Evolutionary conservation across 208 protist genomes (phyloP).

Genomic region (Trypanosoma lewisi): DNA sequence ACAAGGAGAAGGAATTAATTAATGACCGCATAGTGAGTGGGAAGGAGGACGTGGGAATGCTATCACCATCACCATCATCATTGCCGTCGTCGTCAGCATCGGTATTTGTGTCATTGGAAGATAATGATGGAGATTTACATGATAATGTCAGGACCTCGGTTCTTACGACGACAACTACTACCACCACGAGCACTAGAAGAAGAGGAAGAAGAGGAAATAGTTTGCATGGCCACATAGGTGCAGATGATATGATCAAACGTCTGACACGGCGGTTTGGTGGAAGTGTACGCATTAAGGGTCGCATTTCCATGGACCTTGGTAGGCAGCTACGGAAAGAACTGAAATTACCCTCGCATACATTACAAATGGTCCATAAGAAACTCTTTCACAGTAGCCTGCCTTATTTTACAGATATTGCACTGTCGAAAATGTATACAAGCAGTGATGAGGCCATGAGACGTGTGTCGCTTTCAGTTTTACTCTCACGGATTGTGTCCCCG

Average conservation of each 20-base stretch:
- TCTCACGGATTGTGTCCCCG: conserved; percentile 33
- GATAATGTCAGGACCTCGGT: neutral
- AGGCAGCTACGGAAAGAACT: conserved; percentile 59
- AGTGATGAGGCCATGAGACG: conserved; percentile 16
- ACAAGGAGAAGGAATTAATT: neutral
- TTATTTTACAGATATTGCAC: conserved; percentile 57
- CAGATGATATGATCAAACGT: conserved; percentile 14
- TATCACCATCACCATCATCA: conserved; percentile 1
- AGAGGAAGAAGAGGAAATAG: too few species aligned
- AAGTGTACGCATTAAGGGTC: conserved; percentile 43
- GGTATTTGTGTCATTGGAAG: neutral
- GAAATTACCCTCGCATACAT: conserved; percentile 52
- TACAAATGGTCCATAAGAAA: conserved; percentile 50
- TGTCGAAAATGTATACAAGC: conserved; percentile 43
- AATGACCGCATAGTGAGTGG: neutral
- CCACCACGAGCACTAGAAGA: too few species aligned
- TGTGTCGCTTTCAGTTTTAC: conserved; percentile 55
- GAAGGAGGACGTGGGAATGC: too few species aligned
- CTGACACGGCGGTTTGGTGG: conserved; percentile 58
- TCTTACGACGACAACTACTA: neutral
- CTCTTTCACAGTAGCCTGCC: conserved; percentile 55
- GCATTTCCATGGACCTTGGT: conserved; percentile 60
- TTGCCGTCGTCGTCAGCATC: conserved; percentile 1
- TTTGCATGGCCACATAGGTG: too few species aligned
- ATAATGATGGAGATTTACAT: neutral